Evolutionary conservation across 139 green algal genomes (phyloP), one percentile per base, ranked within the genome.

Genomic region (Tetraselmis chui): DNA sequence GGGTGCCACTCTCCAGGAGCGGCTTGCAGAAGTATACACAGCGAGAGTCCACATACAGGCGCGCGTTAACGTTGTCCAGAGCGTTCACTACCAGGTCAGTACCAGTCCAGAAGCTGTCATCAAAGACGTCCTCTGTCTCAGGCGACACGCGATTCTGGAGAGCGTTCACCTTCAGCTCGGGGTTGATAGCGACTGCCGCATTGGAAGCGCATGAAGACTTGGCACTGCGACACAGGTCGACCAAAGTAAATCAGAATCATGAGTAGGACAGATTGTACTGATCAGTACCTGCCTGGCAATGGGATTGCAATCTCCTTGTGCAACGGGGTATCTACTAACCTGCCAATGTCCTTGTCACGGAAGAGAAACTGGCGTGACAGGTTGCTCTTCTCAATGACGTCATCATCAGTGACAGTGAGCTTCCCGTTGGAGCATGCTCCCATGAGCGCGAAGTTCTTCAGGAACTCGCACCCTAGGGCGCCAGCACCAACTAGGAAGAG

Each of bases 391-490:
- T 99, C 97, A 79, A 99, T 99, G 74, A 90, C 85, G 86, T 99
- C 97, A 78, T 99, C 97, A 79, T 99, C 97, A 0, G 96, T 99
- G 0, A 99, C 90, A 1, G 93, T 97, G 75, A 67, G 59, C 26
- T 82, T 76, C 18, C 77, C 84, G 24, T 59, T 77, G 31, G 81
- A 88, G 59, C 84, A 88, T 26, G 98, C 86, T 31, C 96, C 96
- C 97, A 99, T 99, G 77, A 97, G 90, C 1, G 96, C 96, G 67
- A 99, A 94, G 86, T 98, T 98, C 89, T 99, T 99, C 22, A 99
- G 84, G 88, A 99, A 98, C 86, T 99, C 96, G 87, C 96, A 99
- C 24, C 96, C 96, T 77, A 99, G 90, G 5, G 96, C 96, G 29
- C 96, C 96, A 1, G 96, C 96, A 1, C 96, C 96, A 28, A 99